Evolutionary conservation across 148 eudicot genomes (phyloP).

Genomic region (Polygonum maritimum): DNA sequence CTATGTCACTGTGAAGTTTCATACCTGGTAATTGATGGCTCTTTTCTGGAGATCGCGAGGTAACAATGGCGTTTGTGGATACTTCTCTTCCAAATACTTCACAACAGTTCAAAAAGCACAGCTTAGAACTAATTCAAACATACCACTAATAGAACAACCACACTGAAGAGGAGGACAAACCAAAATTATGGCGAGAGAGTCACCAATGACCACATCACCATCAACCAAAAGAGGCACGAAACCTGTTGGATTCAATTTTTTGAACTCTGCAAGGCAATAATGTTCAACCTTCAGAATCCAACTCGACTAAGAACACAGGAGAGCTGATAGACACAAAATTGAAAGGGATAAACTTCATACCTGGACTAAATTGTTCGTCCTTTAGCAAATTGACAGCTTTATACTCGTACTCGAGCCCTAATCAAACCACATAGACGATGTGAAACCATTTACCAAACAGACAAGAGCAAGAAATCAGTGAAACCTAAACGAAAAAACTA

Average conservation of each 20-base stretch:
- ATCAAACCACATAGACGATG: neutral
- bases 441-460: neutral
- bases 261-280: slow-evolving; percentile 40
- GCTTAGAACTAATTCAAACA: neutral
- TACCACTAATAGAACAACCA: neutral
- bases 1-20: neutral
- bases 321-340: neutral
- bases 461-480: neutral
- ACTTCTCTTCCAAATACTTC: slow-evolving; percentile 86
- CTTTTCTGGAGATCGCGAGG: slow-evolving; percentile 66
- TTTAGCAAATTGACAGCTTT: slow-evolving; percentile 66
- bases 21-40: slow-evolving; percentile 78
- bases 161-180: slow-evolving; percentile 23
- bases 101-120: neutral
- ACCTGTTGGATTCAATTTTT: slow-evolving; percentile 65
- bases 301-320: neutral
- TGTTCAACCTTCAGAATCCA: neutral
- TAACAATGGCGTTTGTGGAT: slow-evolving; percentile 67
- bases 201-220: slow-evolving; percentile 53
- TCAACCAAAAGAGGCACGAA: slow-evolving; percentile 73
- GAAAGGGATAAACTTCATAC: slow-evolving; percentile 26
- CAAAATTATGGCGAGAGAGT: slow-evolving; percentile 84
- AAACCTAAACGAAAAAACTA: neutral
- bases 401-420: slow-evolving; percentile 79
- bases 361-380: slow-evolving; percentile 56